These are phyloP conservation scores for Amphichorda felina DNA, from an alignment of 2,329 filamentous ascomycete genomes.

Conservation along the genomic window DNA sequence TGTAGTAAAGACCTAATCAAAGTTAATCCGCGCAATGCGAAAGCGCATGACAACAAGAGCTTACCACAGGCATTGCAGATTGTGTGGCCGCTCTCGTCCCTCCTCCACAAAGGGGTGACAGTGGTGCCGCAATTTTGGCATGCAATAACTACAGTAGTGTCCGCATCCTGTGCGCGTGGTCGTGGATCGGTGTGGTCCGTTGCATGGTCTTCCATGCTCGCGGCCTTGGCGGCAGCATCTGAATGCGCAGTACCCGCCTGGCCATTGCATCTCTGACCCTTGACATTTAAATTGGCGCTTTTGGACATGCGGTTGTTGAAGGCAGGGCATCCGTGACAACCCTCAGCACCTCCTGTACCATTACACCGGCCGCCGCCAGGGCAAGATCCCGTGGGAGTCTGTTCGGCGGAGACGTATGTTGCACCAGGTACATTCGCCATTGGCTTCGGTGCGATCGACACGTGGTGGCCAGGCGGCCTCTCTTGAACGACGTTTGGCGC, in stretches of 20 bases:
- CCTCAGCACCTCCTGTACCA: conserved; percentile 88
- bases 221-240: conserved; percentile 6
- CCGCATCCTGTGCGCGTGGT: conserved; percentile 16
- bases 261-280: conserved; percentile 25
- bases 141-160: conserved; percentile 53
- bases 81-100: conserved; percentile 88
- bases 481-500: conserved; percentile 41
- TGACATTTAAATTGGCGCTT: conserved; percentile 57
- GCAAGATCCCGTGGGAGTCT: conserved; percentile 73
- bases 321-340: conserved; percentile 89
- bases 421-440: conserved; percentile 34
- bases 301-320: conserved; percentile 97
- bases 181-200: conserved; percentile 1
- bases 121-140: conserved; percentile 97
- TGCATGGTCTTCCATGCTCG: conserved; percentile 20
- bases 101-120: conserved; percentile 88
- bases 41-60: too few species aligned
- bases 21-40: neutral
- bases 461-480: conserved; percentile 22
- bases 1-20: conserved; percentile 78
- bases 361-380: conserved; percentile 93
- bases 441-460: conserved; percentile 25
- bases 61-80: conserved; percentile 98
- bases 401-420: conserved; percentile 68
- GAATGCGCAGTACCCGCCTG: neutral